Evolutionary conservation across 164 flowering plant species (phyloP).

Genomic region (Umbellularia californica): DNA sequence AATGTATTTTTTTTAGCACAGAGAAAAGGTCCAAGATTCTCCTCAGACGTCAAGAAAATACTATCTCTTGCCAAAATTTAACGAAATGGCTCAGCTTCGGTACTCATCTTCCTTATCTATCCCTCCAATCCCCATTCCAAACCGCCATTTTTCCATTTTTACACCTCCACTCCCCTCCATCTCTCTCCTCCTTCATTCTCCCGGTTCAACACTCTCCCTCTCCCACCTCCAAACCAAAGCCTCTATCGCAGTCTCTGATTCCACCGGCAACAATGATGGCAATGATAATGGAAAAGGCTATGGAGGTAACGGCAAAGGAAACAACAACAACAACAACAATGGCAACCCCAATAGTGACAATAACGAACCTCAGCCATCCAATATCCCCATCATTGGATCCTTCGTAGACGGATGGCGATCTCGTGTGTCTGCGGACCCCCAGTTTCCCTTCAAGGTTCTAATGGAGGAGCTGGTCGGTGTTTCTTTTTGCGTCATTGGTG

Average conservation of each 20-base stretch:
- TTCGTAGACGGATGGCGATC: constrained; percentile 79
- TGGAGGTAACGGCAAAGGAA: constrained; percentile 4
- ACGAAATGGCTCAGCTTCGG: constrained; percentile 36
- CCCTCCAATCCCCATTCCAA: neutral
- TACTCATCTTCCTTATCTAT: constrained; percentile 17
- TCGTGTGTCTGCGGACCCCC: constrained; percentile 85
- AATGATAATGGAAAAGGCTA: constrained; percentile 1
- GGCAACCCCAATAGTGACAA: constrained; percentile 8
- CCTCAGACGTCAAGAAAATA: too few relatives aligned
- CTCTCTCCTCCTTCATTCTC: neutral
- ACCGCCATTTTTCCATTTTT: neutral
- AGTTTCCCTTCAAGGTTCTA: constrained; percentile 91
- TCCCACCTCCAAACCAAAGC: constrained; percentile 9
- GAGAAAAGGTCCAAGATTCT: too few relatives aligned
- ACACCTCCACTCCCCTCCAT: neutral
- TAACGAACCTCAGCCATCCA: constrained; percentile 22
- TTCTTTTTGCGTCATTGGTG: constrained; percentile 63
- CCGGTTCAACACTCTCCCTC: neutral
- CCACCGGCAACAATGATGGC: constrained; percentile 8
- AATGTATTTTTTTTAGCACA: too few relatives aligned
- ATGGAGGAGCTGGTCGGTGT: constrained; percentile 96
- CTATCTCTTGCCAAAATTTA: too few relatives aligned
- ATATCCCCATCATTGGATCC: constrained; percentile 50
- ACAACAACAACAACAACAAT: neutral
- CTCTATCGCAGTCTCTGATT: constrained; percentile 7